phyloP scores from a whole-genome alignment of 2,329 filamentous ascomycete species.

The Ophiostoma tasmaniense region DNA sequence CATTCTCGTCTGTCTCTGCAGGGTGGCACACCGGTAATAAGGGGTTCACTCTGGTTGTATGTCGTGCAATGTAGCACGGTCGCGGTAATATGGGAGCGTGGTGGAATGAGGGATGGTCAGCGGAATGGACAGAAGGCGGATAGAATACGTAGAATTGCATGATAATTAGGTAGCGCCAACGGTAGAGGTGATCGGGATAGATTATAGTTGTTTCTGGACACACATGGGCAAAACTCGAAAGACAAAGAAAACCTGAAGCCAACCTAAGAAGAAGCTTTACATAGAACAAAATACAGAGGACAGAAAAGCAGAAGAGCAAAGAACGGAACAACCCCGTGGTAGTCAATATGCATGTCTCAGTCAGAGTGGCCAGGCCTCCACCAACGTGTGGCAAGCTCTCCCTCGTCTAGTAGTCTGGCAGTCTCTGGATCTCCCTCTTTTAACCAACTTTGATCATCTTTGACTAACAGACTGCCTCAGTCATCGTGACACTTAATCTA shows the following conservation, averaged over 20 bases:
- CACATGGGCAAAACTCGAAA: background rate
- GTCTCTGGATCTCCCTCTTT: background rate
- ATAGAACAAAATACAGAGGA: background rate
- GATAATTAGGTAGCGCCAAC: background rate
- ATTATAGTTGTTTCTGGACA: no score
- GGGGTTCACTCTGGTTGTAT: background rate
- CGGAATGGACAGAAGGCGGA: background rate
- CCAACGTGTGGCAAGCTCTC: background rate
- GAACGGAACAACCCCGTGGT: background rate
- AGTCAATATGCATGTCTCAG: background rate
- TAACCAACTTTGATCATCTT: background rate
- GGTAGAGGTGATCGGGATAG: background rate
- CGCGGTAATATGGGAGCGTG: background rate
- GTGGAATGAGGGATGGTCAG: background rate
- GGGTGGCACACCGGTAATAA: background rate
- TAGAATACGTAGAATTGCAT: background rate
- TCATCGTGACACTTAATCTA: background rate
- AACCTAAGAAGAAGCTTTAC: background rate
- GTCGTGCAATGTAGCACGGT: background rate
- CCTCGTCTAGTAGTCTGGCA: background rate
- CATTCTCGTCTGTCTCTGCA: background rate
- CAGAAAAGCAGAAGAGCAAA: background rate
- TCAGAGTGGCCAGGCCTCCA: background rate
- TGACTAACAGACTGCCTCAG: background rate
- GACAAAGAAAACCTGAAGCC: background rate